Percentiles rank a stretch among this genome's conserved stretches.
These are phyloP conservation scores for Leishmania tropica DNA, from an alignment of 208 protist species.

Conservation along the genomic window DNA sequence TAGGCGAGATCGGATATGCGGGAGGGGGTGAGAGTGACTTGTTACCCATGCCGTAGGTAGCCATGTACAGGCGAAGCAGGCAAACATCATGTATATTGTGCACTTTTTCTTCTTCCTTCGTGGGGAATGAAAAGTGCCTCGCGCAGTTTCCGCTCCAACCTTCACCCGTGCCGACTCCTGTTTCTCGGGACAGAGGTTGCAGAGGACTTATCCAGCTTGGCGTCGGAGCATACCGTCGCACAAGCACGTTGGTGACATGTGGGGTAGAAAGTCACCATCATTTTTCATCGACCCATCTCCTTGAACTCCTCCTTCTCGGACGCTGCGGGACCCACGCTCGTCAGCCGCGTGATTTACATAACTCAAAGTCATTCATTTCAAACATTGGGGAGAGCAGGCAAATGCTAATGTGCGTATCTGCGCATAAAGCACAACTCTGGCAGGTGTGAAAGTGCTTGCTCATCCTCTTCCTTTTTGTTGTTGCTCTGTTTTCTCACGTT, in stretches of 20 bases:
- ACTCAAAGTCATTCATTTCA: neutral
- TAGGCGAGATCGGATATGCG: neutral
- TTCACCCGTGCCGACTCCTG: neutral
- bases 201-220: neutral
- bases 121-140: neutral
- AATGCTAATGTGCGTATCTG: neutral
- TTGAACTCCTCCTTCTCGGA: neutral
- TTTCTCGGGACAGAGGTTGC: neutral
- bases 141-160: neutral
- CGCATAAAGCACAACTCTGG: neutral
- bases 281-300: neutral
- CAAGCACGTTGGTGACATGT: neutral
- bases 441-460: neutral
- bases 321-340: neutral
- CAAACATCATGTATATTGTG: neutral
- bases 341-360: neutral
- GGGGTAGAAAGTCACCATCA: neutral
- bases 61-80: neutral
- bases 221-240: neutral
- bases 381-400: neutral
- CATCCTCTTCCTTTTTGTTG: constrained; percentile 3
- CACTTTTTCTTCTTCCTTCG: neutral
- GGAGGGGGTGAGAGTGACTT: neutral
- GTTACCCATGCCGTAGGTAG: neutral
- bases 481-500: constrained; percentile 4